These are phyloP conservation scores for Tylopilus intermedius DNA, from an alignment of 768 basidiomycete genomes.

Conservation along the genomic window DNA sequence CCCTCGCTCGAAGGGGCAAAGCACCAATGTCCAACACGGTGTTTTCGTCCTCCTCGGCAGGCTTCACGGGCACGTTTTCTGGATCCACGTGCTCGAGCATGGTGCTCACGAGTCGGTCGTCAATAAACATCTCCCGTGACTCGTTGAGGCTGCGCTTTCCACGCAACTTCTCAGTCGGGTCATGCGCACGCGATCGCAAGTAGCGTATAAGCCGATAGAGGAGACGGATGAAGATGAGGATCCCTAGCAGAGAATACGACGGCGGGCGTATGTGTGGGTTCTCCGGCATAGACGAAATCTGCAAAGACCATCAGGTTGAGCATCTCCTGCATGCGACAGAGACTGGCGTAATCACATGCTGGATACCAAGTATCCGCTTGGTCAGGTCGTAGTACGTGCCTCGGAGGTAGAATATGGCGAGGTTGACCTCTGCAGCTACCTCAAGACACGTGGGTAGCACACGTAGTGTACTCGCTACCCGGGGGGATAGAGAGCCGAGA, in stretches of 20 bases:
- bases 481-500: conserved; percentile 31
- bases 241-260: conserved; percentile 81
- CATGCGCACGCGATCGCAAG: conserved; percentile 33
- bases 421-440: conserved; percentile 61
- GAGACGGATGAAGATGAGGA: conserved; percentile 63
- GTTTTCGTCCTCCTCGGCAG: conserved; percentile 66
- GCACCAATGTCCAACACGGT: conserved; percentile 58
- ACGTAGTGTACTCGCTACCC: conserved; percentile 29
- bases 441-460: conserved; percentile 50
- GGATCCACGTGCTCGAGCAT: conserved; percentile 48
- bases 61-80: conserved; percentile 49
- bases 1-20: conserved; percentile 50
- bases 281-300: conserved; percentile 73
- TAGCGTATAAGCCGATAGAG: conserved; percentile 53
- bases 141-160: conserved; percentile 31
- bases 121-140: conserved; percentile 44
- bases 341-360: conserved; percentile 47
- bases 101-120: conserved; percentile 55
- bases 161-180: conserved; percentile 26
- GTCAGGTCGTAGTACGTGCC: conserved; percentile 75
- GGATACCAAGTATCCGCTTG: conserved; percentile 62
- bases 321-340: background rate
- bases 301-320: conserved; percentile 7
- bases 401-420: conserved; percentile 74
- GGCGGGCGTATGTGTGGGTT: conserved; percentile 72